Conservation (phyloP, 257 asterid genomes). For the Leptodermis oblonga region DNA sequence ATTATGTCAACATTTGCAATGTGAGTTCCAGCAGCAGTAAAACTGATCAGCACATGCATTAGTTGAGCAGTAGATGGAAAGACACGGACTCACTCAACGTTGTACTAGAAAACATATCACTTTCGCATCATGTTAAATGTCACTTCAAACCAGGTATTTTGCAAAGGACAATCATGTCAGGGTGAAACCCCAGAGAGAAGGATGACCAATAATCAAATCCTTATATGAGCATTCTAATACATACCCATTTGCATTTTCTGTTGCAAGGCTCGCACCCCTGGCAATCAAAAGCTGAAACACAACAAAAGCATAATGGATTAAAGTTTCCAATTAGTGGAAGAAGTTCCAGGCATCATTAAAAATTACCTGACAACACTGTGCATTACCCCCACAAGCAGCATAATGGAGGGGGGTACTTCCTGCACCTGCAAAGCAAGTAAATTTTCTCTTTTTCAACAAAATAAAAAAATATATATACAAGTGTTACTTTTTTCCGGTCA, state of each 20-base stretch:
- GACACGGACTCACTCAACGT: background rate
- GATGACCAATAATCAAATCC: background rate
- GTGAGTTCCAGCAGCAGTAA: background rate
- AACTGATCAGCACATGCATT: background rate
- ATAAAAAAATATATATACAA: background rate
- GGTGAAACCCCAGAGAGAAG: background rate
- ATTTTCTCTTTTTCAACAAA: background rate
- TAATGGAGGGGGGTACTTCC: conserved; percentile 93
- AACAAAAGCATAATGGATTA: background rate
- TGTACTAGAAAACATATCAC: background rate
- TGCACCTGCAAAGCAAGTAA: conserved; percentile 47
- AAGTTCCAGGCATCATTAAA: conserved; percentile 14
- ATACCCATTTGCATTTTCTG: conserved; percentile 70
- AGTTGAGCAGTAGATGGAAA: background rate
- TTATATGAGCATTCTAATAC: conserved; percentile 15
- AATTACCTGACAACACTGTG: conserved; percentile 81
- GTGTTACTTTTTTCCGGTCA: background rate
- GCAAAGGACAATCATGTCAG: background rate
- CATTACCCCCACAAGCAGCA: conserved; percentile 92
- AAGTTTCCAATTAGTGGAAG: background rate
- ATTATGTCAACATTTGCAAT: background rate
- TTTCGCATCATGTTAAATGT: background rate
- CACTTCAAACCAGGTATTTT: background rate
- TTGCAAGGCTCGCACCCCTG: conserved; percentile 61
- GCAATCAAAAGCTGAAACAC: conserved; percentile 66